These are phyloP conservation scores for Flaveria brownii DNA, from an alignment of 129 eudicot genomes.

Conservation along the genomic window DNA sequence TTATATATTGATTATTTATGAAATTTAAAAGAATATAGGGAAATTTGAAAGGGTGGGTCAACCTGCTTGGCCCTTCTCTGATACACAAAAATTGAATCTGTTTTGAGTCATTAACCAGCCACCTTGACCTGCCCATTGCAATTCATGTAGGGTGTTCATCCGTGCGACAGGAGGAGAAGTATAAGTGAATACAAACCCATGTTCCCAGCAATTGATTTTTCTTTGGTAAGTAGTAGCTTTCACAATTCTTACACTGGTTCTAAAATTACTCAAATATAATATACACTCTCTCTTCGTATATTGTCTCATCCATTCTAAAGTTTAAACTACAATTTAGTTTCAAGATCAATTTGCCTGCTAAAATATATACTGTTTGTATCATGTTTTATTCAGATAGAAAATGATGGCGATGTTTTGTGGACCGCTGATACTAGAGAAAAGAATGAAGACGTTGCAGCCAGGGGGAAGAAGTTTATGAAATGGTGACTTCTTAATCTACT, in stretches of 20 bases:
- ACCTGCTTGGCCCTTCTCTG: too few relatives aligned
- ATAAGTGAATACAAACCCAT: conserved; percentile 62
- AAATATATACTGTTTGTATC: conserved; percentile 2
- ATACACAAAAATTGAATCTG: too few relatives aligned
- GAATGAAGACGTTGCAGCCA: conserved; percentile 70
- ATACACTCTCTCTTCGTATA: conserved; percentile 4
- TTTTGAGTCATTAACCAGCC: too few relatives aligned
- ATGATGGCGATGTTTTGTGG: conserved; percentile 76
- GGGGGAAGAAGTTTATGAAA: conserved; percentile 72
- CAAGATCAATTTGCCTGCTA: conserved; percentile 4
- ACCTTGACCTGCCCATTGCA: background rate
- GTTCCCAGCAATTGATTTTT: conserved; percentile 96
- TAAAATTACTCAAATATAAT: conserved; percentile 9
- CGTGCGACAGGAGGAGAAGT: conserved; percentile 92
- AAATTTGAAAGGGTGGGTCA: too few relatives aligned
- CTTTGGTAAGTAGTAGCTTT: conserved; percentile 60
- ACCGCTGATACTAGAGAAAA: conserved; percentile 65
- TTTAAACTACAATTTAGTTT: conserved; percentile 1
- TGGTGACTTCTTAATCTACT: conserved; percentile 48
- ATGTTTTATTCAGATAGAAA: conserved; percentile 64
- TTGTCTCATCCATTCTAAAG: background rate
- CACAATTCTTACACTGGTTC: conserved; percentile 10
- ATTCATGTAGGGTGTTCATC: conserved; percentile 83
- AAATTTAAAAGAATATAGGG: too few relatives aligned
- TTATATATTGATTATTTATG: too few relatives aligned